Base-by-base conservation (phyloP, 2,329 filamentous ascomycete genomes). In the Alternaria dauci region DNA sequence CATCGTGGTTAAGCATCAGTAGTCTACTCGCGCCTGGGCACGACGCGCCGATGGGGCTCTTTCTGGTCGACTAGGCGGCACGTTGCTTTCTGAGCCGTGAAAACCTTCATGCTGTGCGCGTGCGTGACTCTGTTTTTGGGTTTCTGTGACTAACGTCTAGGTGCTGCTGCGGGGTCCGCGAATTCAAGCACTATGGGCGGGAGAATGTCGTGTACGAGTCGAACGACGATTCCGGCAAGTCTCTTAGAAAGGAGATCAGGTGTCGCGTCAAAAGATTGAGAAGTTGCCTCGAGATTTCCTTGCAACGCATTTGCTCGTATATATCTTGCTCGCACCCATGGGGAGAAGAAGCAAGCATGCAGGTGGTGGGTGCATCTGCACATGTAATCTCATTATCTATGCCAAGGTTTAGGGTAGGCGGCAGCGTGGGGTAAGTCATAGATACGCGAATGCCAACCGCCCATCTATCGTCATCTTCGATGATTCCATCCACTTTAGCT, bases 121-220 rank as follows among this genome's bases (percentile, higher is more conserved):
- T 66, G 67, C 64, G 58, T 63, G 60, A 64, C 63, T 61, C 68
- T 58, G 59, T 44, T 65, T 68, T 67, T 48, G 58, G 55, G 59
- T 67, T 67, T 64, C 60, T 65, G 68, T 68, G 69, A 71, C 68
- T 72, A 68, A 74, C 59, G 55, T 62, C 54, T 59, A 42, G 60
- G 58, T 52, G 52, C 55, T 64, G 59, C 64, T 64, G 69, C 68
- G 63, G 67, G 60, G 58, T 62, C 61, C 53, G 44, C 61, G 39
- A 51, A 52, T 18, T 39, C 18, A 39, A 25, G 57, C 48, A 47
- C 48, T 47, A 48, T 55, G 44, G 46, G 50, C 42, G 55, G 23
- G 55, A 50, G 34, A 61, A 52, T 34, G 41, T 32, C 34, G n/a
- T 62, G 20, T 46, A 52, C n/a, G 32, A 32, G 39, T 51, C 39